Conservation (phyloP, 768 basidiomycete species). For the Chalciporus pseudorubinellus region DNA sequence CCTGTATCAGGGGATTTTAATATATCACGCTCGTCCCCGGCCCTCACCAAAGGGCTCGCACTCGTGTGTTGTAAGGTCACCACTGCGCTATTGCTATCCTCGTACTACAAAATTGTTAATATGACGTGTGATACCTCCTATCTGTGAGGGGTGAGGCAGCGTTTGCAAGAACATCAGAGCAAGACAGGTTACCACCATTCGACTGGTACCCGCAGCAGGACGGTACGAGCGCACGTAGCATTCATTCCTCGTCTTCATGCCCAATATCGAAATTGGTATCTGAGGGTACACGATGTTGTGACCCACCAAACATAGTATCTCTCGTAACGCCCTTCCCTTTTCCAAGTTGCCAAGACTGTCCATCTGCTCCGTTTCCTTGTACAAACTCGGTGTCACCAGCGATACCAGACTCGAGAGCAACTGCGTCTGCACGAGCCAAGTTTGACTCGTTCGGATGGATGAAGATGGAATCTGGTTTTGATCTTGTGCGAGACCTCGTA, state of each 20-base stretch:
- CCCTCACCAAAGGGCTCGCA: too few species aligned
- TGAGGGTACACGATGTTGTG: conserved; percentile 8
- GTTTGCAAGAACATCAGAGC: too few species aligned
- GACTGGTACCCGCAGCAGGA: too few species aligned
- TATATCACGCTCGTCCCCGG: too few species aligned
- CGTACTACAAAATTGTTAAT: too few species aligned
- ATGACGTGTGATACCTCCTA: background rate
- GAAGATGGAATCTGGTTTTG: conserved; percentile 57
- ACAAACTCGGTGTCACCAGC: conserved; percentile 48
- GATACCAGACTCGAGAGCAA: conserved; percentile 54
- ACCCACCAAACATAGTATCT: conserved; percentile 37
- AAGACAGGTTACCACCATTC: too few species aligned
- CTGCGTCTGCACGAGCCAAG: conserved; percentile 62
- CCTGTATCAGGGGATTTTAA: too few species aligned
- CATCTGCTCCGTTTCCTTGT: conserved; percentile 36
- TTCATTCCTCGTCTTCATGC: conserved; percentile 15
- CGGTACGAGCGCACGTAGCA: too few species aligned
- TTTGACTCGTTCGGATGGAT: conserved; percentile 65
- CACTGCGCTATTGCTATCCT: too few species aligned
- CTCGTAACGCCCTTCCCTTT: conserved; percentile 51
- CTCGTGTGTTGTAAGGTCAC: too few species aligned
- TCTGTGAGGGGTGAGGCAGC: background rate
- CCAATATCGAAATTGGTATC: conserved; percentile 10
- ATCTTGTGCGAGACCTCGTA: conserved; percentile 41
- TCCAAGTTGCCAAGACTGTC: conserved; percentile 49